These are phyloP conservation scores for Nelumbo lutea DNA, from an alignment of 164 flowering plant genomes.

Conservation along the genomic window DNA sequence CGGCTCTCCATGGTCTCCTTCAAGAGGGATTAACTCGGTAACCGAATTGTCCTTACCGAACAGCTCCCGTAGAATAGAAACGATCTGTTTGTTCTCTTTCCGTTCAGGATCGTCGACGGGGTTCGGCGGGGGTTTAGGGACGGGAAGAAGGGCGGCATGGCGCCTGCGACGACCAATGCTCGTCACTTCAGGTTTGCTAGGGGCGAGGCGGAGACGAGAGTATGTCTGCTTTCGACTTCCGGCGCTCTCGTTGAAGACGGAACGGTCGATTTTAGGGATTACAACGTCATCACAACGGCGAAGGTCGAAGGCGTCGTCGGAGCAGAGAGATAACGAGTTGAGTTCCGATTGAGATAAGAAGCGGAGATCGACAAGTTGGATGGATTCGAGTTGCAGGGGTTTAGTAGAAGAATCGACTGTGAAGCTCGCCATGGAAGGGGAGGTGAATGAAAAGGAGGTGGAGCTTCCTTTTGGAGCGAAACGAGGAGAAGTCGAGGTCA, in stretches of 20 bases:
- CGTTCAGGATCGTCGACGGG: conserved; percentile 27
- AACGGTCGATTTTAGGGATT: conserved; percentile 72
- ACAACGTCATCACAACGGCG: conserved; percentile 39
- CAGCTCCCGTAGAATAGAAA: conserved; percentile 38
- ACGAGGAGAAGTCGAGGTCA: no score
- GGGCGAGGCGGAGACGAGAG: conserved; percentile 79
- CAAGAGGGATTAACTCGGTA: conserved; percentile 20
- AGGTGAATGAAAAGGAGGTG: background rate
- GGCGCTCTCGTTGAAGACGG: conserved; percentile 87
- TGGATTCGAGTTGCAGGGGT: conserved; percentile 29
- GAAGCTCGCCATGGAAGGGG: conserved; percentile 37
- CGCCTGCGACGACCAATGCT: conserved; percentile 16
- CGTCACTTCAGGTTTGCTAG: conserved; percentile 30
- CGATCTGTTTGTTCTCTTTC: conserved; percentile 43
- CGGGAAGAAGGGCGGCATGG: conserved; percentile 12
- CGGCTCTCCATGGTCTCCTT: conserved; percentile 18
- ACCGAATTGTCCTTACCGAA: conserved; percentile 21
- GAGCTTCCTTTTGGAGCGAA: background rate
- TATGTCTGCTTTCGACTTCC: conserved; percentile 87
- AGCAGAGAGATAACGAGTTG: conserved; percentile 49
- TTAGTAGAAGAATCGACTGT: conserved; percentile 23
- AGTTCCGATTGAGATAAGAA: conserved; percentile 72
- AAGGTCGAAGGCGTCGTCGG: conserved; percentile 31
- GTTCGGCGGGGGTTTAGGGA: conserved; percentile 4
- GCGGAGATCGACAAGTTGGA: conserved; percentile 75